These are phyloP conservation scores for Hypoxylon sp. DNA, from an alignment of 2,329 filamentous ascomycete genomes.

Conservation along the genomic window DNA sequence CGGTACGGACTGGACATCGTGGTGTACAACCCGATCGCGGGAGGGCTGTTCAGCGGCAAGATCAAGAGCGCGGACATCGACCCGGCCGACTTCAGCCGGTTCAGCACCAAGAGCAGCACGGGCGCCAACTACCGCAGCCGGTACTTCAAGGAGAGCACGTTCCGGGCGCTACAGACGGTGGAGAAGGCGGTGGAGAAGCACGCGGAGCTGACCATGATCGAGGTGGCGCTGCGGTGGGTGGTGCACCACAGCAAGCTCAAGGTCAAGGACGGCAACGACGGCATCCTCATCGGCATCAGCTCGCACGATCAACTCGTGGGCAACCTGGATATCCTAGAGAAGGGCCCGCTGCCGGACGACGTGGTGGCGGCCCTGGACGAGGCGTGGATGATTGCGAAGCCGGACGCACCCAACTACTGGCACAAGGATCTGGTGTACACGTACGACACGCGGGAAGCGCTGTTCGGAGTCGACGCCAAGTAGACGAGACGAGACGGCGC, in stretches of 20 bases:
- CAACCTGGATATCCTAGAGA: conserved; percentile 66
- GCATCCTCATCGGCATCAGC: conserved; percentile 67
- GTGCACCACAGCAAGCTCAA: conserved; percentile 72
- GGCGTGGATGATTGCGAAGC: conserved; percentile 77
- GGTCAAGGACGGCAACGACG: conserved; percentile 62
- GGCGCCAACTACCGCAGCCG: conserved; percentile 69
- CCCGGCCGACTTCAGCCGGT: conserved; percentile 72
- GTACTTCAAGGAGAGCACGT: conserved; percentile 74
- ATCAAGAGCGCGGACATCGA: conserved; percentile 71
- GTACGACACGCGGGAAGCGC: conserved; percentile 68
- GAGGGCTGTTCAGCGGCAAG: conserved; percentile 82
- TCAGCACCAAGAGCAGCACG: conserved; percentile 60
- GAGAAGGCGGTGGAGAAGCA: conserved; percentile 73
- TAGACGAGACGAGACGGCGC: no score
- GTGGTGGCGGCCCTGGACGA: conserved; percentile 78
- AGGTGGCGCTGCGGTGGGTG: conserved; percentile 77
- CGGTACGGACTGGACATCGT: conserved; percentile 82
- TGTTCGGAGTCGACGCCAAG: conserved; percentile 61
- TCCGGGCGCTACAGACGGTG: conserved; percentile 71
- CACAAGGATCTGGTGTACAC: conserved; percentile 70
- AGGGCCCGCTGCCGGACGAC: conserved; percentile 78
- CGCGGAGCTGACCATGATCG: conserved; percentile 69
- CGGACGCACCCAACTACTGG: conserved; percentile 61
- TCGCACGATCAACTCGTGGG: conserved; percentile 63
- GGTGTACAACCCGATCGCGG: conserved; percentile 82